Percentiles rank a stretch among this genome's conserved stretches.
Evolutionary conservation across 2,329 filamentous ascomycete genomes (phyloP).

Genomic region (Aspergillus melleus): DNA sequence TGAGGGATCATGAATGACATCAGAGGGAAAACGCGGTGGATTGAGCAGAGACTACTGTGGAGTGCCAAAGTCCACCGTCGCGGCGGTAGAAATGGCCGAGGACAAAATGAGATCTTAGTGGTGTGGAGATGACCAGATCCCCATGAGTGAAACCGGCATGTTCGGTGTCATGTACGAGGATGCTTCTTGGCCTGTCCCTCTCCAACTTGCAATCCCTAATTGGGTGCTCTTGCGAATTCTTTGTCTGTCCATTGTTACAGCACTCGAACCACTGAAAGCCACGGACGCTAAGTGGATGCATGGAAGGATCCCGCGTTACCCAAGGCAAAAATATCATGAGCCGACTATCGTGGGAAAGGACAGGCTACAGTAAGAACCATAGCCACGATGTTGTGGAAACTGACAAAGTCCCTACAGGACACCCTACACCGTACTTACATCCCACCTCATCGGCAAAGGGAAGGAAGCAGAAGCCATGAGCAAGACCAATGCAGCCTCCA

Average conservation of each 20-base stretch:
- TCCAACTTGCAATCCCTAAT: neutral
- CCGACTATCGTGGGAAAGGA: neutral
- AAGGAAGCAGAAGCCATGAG: neutral
- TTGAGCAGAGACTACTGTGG: too few relatives aligned
- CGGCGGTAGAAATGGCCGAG: neutral
- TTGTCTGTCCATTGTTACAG: constrained; percentile 7
- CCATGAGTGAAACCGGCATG: neutral
- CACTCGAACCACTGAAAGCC: constrained; percentile 4
- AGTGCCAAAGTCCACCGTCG: neutral
- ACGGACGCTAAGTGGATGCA: constrained; percentile 17
- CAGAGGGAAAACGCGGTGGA: neutral
- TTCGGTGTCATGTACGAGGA: neutral
- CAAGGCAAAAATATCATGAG: constrained; percentile 10
- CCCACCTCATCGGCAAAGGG: neutral
- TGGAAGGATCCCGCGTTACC: constrained; percentile 20
- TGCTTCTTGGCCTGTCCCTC: neutral
- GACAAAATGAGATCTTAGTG: constrained; percentile 1
- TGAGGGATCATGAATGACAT: neutral
- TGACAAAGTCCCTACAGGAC: neutral
- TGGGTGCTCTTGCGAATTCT: neutral
- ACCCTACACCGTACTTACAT: neutral
- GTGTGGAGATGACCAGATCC: constrained; percentile 6
- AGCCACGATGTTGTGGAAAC: neutral
- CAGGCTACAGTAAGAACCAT: neutral
- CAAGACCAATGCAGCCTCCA: constrained; percentile 9